These are phyloP conservation scores for Neotropicomus parvogracilis DNA, from an alignment of 1,284 basidiomycete species.

Conservation along the genomic window DNA sequence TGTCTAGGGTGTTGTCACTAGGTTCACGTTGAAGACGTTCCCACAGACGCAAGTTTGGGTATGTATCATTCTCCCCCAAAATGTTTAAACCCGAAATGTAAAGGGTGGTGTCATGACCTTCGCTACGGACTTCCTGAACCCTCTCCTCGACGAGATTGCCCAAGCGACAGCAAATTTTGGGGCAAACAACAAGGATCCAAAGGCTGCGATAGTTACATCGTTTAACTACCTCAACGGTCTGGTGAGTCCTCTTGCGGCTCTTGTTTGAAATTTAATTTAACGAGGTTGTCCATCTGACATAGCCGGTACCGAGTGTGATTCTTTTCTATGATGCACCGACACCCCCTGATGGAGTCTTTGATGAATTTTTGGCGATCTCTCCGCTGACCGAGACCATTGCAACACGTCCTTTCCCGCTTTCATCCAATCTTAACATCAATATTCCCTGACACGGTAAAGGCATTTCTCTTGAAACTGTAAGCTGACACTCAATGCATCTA, in stretches of 20 bases:
- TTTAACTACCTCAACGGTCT: no score
- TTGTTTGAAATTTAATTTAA: background rate
- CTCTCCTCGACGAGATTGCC: no score
- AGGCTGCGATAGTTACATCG: no score
- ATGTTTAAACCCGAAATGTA: background rate
- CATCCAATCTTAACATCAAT: constrained; percentile 9
- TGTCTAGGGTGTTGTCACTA: no score
- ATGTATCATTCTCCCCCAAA: background rate
- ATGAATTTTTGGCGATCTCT: no score
- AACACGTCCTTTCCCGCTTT: constrained; percentile 37
- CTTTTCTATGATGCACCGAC: constrained; percentile 55
- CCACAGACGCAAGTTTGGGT: constrained; percentile 60
- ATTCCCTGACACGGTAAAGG: constrained; percentile 8
- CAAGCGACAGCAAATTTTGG: constrained; percentile 50
- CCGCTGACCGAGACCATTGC: no score
- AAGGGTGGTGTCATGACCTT: constrained; percentile 55
- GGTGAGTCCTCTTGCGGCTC: constrained; percentile 26
- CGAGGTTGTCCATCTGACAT: background rate
- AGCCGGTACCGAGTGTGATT: constrained; percentile 26
- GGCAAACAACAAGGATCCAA: no score
- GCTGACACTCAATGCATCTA: background rate
- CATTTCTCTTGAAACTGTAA: no score
- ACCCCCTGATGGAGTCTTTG: no score
- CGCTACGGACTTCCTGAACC: constrained; percentile 23
- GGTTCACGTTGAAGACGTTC: constrained; percentile 48